Evolutionary conservation across 2,329 filamentous ascomycete species (phyloP).

Genomic region (Graphiopsis chlorocephala): DNA sequence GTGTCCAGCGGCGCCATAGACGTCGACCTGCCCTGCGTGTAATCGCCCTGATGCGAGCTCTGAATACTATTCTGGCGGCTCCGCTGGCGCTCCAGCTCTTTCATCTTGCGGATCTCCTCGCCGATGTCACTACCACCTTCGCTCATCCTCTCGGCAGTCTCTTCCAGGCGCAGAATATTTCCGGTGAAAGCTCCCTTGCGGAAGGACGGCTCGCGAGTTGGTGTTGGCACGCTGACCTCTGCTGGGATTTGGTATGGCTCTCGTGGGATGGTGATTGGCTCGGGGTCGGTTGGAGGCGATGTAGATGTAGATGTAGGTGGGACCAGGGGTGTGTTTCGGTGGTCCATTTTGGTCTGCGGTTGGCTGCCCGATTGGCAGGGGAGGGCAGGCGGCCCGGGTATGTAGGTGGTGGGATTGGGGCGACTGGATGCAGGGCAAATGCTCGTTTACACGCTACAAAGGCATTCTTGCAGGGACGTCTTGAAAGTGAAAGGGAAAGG

Average conservation of each 20-base stretch:
- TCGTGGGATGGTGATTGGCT: constrained; percentile 3
- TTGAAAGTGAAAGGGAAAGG: neutral
- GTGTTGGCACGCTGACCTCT: constrained; percentile 15
- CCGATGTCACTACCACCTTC: constrained; percentile 67
- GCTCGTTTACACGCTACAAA: neutral
- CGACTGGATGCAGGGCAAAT: neutral
- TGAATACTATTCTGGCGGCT: constrained; percentile 29
- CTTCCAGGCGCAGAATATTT: constrained; percentile 72
- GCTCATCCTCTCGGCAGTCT: constrained; percentile 71
- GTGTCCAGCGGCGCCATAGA: constrained; percentile 44
- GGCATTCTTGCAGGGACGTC: neutral
- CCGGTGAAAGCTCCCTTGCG: constrained; percentile 50
- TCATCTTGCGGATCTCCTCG: constrained; percentile 71
- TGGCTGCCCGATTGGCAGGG: constrained; percentile 6
- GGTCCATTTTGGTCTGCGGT: neutral
- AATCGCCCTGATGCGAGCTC: constrained; percentile 23
- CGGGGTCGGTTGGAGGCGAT: neutral
- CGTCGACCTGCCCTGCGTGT: constrained; percentile 2
- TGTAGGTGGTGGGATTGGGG: constrained; percentile 2
- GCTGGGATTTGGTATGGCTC: constrained; percentile 1
- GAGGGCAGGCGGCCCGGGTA: neutral
- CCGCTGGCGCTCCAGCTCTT: constrained; percentile 46
- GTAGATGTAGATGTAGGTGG: neutral
- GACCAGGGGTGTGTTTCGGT: constrained; percentile 11
- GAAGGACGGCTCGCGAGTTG: constrained; percentile 16